Evolutionary conservation across 345 rosid species (phyloP).

Genomic region (Eucalyptus globulus): DNA sequence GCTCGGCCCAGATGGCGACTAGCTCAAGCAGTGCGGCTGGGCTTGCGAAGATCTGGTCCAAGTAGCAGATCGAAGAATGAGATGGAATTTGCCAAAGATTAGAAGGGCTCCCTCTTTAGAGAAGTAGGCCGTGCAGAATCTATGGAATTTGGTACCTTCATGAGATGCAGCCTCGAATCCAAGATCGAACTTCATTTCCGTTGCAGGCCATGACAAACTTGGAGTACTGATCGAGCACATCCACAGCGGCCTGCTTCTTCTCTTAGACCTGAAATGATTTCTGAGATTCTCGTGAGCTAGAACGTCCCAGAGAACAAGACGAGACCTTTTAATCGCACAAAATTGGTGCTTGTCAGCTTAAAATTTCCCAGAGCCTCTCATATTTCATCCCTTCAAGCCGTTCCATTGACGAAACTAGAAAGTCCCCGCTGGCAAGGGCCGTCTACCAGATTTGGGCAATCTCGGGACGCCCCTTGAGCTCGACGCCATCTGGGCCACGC

Average conservation of each 20-base stretch:
- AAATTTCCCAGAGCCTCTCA: no score
- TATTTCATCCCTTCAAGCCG: no score
- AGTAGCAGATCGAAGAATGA: no score
- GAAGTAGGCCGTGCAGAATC: constrained; percentile 78
- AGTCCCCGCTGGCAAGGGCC: background rate
- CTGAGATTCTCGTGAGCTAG: no score
- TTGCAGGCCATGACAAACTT: constrained; percentile 91
- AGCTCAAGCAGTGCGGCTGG: no score
- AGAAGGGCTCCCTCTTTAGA: constrained; percentile 35
- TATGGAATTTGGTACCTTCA: constrained; percentile 72
- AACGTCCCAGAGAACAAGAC: no score
- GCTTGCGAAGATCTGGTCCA: no score
- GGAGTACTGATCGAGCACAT: constrained; percentile 78
- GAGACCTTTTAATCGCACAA: no score
- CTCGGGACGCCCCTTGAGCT: background rate
- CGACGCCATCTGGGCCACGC: background rate
- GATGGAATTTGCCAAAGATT: constrained; percentile 10
- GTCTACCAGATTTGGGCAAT: background rate
- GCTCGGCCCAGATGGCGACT: no score
- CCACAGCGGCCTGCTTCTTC: constrained; percentile 93
- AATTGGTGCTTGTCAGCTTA: no score
- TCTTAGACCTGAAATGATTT: constrained; percentile 28
- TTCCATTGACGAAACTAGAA: no score
- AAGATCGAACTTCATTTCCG: constrained; percentile 74
- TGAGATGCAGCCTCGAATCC: constrained; percentile 84